Base-by-base conservation (phyloP, 768 basidiomycete species). In the Calocybe indica region DNA sequence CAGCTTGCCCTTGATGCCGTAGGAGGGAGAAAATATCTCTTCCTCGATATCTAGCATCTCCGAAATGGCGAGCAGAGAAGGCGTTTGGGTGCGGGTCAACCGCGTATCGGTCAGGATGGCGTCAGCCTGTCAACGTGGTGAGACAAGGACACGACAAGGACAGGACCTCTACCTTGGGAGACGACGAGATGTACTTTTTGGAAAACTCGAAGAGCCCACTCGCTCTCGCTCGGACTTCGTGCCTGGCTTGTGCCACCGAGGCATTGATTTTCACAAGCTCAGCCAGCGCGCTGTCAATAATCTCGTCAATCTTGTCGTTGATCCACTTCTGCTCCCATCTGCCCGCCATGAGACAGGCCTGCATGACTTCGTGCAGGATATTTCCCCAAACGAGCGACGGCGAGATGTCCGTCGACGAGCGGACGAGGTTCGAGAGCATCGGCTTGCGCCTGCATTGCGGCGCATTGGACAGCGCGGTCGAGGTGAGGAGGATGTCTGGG, bases 21-120 rank as follows among this genome's bases (percentile, higher is more conserved):
- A 95, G 2, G 81, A 85, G 0, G 96, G 95, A 0, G 92, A 94
- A 88, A 91, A 96, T 53, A 99, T 95, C 54, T 97, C 93, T 61
- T 99, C 96, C 69, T 99, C 96, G 37, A 95, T 76, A 48, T 92
- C 93, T 52, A 91, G 78, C 5, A 96, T 65, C 29, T 83, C 71
- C 5, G 79, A 70, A 41, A 99, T 82, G 0, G 90, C 87, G 0
- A 96, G 73, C 7, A 77, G 67, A 1, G 83, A 76, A 1, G 67
- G 65, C 22, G 73, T 63, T 37, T 72, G 72, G 11, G 73, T 66
- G 1, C 70, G 64, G 0, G 57, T 56, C 11, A 83, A 71, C 7
- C 88, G 78, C 1, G 82, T 83, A 55, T 94, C 83, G 4, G 75
- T 76, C 6, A 96, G 71, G 33, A 77, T 61, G 0, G 84, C 92